Conservation (phyloP, 2,329 filamentous ascomycete species). For the Phialophora tarda region DNA sequence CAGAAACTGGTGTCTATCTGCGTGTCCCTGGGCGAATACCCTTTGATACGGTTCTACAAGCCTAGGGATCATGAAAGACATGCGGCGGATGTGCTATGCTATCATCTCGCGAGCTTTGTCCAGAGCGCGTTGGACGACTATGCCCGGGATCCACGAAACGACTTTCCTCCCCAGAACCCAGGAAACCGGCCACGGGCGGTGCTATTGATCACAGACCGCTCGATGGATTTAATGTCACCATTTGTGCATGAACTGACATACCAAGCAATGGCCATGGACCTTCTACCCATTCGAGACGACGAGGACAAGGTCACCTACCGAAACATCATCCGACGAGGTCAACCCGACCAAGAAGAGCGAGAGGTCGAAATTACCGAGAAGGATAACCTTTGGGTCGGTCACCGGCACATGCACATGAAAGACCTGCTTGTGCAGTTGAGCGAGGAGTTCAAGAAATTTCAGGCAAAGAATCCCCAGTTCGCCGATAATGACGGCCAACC, state of each 20-base stretch:
- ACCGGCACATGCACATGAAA: constrained; percentile 95
- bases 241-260: constrained; percentile 96
- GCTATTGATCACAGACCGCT: constrained; percentile 85
- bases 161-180: constrained; percentile 79
- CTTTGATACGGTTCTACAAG: constrained; percentile 87
- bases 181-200: constrained; percentile 76
- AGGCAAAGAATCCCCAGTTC: constrained; percentile 90
- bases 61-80: constrained; percentile 73
- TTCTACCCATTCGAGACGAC: constrained; percentile 83
- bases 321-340: constrained; percentile 77
- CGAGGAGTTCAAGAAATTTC: constrained; percentile 89
- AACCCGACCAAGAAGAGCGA: constrained; percentile 73
- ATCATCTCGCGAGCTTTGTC: constrained; percentile 86
- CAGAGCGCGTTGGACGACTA: constrained; percentile 91
- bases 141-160: constrained; percentile 73
- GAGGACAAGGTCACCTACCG: constrained; percentile 84
- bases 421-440: constrained; percentile 94
- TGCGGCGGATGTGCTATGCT: constrained; percentile 85
- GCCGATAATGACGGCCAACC: constrained; percentile 73
- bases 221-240: constrained; percentile 89
- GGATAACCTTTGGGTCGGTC: constrained; percentile 94
- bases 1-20: constrained; percentile 91
- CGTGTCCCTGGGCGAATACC: constrained; percentile 90
- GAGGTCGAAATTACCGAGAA: constrained; percentile 90
- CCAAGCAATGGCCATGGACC: constrained; percentile 95